Conservation (phyloP, 2,329 filamentous ascomycete genomes). For the Lachnellula cervina region DNA sequence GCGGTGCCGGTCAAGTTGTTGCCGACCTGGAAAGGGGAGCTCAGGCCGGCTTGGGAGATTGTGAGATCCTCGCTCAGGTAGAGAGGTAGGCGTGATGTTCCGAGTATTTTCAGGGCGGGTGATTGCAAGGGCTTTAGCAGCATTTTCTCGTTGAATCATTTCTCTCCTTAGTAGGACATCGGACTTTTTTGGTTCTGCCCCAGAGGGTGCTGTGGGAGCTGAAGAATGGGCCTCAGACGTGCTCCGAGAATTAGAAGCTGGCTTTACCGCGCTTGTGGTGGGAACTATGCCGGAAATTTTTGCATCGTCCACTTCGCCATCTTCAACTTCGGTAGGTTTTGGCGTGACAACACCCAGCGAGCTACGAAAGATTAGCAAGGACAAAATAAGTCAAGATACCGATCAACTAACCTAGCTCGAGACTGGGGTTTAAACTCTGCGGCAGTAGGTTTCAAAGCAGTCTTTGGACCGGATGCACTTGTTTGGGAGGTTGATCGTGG, state of each 20-base stretch:
- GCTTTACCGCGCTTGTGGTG: not conserved
- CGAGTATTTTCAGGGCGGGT: slow-evolving; percentile 22
- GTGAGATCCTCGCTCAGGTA: slow-evolving; percentile 21
- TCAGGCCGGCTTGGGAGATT: slow-evolving; percentile 31
- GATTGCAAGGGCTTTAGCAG: slow-evolving; percentile 22
- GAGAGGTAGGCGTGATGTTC: slow-evolving; percentile 4
- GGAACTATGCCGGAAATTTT: slow-evolving; percentile 31
- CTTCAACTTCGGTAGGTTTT: slow-evolving; percentile 52
- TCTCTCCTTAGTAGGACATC: slow-evolving; percentile 27
- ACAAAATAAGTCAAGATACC: not conserved
- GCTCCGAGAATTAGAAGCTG: not conserved
- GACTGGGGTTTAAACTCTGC: slow-evolving; percentile 58
- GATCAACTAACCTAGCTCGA: slow-evolving; percentile 28
- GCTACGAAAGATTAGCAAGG: slow-evolving; percentile 33
- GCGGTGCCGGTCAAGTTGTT: slow-evolving; percentile 28
- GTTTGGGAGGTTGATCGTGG: slow-evolving; percentile 9
- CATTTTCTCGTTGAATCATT: slow-evolving; percentile 25
- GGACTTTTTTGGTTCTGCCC: slow-evolving; percentile 21
- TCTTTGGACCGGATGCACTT: slow-evolving; percentile 20
- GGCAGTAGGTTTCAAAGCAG: slow-evolving; percentile 54
- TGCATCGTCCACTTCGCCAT: slow-evolving; percentile 67
- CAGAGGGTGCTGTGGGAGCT: slow-evolving; percentile 5
- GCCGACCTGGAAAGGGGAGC: slow-evolving; percentile 27
- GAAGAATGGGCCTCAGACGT: slow-evolving; percentile 1
- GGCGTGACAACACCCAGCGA: slow-evolving; percentile 30